Base-by-base conservation (phyloP, 768 basidiomycete genomes). In the Fomitopsis serialis region DNA sequence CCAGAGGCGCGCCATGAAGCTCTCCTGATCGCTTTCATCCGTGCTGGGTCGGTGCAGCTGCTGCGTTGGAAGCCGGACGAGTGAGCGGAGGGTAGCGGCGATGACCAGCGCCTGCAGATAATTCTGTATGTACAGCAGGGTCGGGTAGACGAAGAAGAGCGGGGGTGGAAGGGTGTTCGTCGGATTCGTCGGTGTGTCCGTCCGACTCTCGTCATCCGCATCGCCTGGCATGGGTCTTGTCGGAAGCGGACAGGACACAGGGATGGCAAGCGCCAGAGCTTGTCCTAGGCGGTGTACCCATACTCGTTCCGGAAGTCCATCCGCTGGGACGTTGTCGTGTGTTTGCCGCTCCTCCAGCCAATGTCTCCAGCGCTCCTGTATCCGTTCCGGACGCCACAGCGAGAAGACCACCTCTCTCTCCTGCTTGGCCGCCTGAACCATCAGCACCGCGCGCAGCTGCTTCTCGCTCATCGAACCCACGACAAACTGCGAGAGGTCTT, bases 51-150 rank as follows among this genome's bases (percentile, higher is more conserved):
- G 37, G 37, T 19, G 37, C 15, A 17, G 37, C 24, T 35, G 8
- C 35, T 35, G 32, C 35, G 36, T 24, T 2, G 75, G 73, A 7
- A 78, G 68, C 12, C 74, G 79, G 1, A 79, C 73, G 24, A 89
- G 77, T 19, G 78, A 71, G 27, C 79, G 76, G 36, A 90, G 69
- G 7, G 81, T 73, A 3, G 85, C 84, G 22, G 79, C 72, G 29
- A 89, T 82, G 15, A 85, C 74, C 11, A 88, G 72, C 3, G 86
- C 87, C 62, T 90, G 87, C 5, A 89, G 66, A 58, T 80, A 78
- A 58, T 90, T 87, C 65, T 90, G 87, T 12, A 81, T 60, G 61
- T 76, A 77, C 42, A 85, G 63, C 0, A 89, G 70, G 6, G 73
- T 65, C 1, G 81, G 81, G 4, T 72, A 61, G 1, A 74, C 73